Conservation (phyloP, 257 asterid species). For the Solanum bulbocastanum region DNA sequence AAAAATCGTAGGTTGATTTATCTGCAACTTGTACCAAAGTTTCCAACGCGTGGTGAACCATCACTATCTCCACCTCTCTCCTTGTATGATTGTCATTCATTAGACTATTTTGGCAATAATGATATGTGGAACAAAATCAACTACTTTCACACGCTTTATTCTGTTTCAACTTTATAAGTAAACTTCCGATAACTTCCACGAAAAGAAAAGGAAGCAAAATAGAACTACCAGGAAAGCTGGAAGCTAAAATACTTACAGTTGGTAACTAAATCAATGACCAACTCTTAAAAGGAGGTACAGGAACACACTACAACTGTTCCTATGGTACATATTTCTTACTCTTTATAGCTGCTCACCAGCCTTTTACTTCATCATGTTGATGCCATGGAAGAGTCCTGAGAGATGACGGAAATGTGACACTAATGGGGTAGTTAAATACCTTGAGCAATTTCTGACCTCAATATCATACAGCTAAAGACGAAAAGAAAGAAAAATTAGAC, state of each 20-base stretch:
- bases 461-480: not conserved
- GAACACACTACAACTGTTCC: not conserved
- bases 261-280: not conserved
- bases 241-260: not conserved
- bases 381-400: not conserved
- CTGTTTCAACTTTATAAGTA: not conserved
- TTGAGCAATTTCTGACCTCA: not conserved
- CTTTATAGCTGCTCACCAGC: not conserved
- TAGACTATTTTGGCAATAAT: not conserved
- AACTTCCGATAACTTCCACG: not conserved
- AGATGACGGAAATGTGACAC: not conserved
- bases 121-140: not conserved
- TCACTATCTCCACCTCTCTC: not conserved
- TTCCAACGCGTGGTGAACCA: not conserved
- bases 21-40: not conserved
- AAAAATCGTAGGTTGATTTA: not conserved
- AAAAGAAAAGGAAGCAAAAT: not conserved
- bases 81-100: not conserved
- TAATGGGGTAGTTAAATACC: not conserved
- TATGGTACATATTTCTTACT: not conserved
- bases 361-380: not conserved
- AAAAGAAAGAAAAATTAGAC: not conserved
- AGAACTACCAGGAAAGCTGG: not conserved
- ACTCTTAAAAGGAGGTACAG: not conserved
- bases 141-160: not conserved